phyloP scores from a whole-genome alignment of 805 yeast genomes.

The Scheffersomyces stipitis region DNA sequence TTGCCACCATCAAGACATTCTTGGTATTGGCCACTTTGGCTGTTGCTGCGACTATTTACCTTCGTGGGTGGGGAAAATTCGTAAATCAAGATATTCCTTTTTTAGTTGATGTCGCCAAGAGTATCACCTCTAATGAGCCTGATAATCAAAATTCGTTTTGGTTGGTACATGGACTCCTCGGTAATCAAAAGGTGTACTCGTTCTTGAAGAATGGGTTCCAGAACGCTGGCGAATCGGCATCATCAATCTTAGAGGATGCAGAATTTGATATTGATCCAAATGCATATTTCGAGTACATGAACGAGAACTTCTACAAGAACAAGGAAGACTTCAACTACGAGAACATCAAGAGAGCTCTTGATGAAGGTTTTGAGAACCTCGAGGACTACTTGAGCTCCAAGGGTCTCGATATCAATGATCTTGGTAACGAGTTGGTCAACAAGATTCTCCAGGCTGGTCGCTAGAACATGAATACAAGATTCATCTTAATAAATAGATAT shows the following conservation, averaged over 20 bases:
- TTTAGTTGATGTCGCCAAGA: not conserved
- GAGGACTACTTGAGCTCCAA: constrained; percentile 2
- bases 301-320: not conserved
- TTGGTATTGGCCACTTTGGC: constrained; percentile 12
- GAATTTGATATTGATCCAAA: not conserved
- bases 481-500: too few relatives aligned
- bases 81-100: constrained; percentile 17
- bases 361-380: constrained; percentile 2
- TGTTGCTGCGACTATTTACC: constrained; percentile 15
- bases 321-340: constrained; percentile 8
- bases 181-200: not conserved
- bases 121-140: not conserved
- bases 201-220: not conserved
- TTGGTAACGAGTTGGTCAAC: not conserved
- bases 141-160: constrained; percentile 1
- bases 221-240: not conserved
- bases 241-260: not conserved
- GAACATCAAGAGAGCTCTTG: constrained; percentile 1
- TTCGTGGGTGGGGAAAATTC: constrained; percentile 22
- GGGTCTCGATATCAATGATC: constrained; percentile 3
- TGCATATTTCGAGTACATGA: not conserved
- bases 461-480: not conserved
- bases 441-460: not conserved
- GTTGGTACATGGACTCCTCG: not conserved
- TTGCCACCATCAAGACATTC: constrained; percentile 18